Percentiles rank a stretch among this genome's conserved stretches.
Evolutionary conservation across 257 asterid species (phyloP).

Genomic region (Jacaranda mimosifolia): DNA sequence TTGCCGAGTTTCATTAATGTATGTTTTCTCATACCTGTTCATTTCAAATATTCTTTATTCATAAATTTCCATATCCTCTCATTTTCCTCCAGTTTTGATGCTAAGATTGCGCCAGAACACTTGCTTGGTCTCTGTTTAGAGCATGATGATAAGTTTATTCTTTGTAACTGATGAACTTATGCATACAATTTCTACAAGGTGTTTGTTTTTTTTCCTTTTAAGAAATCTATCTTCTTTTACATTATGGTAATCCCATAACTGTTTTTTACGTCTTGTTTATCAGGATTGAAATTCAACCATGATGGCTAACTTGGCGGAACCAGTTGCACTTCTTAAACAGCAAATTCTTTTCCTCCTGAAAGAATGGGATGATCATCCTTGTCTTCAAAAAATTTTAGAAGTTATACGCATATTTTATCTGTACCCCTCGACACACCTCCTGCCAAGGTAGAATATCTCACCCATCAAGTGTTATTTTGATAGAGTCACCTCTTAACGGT

Average conservation of each 20-base stretch:
- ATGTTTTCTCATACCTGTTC: constrained; percentile 19
- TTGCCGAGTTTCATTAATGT: constrained; percentile 10
- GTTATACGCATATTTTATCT: constrained; percentile 76
- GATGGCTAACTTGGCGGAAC: constrained; percentile 87
- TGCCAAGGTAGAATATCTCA: constrained; percentile 63
- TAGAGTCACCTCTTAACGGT: background rate
- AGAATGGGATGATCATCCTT: constrained; percentile 78
- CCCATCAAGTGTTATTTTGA: constrained; percentile 17
- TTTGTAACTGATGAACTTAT: constrained; percentile 47
- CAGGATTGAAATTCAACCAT: constrained; percentile 74
- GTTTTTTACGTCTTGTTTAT: constrained; percentile 10
- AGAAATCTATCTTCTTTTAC: constrained; percentile 10
- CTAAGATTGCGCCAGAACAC: constrained; percentile 87
- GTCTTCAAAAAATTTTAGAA: constrained; percentile 73
- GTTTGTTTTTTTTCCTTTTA: constrained; percentile 11
- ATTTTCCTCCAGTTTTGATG: constrained; percentile 66
- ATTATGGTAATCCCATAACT: constrained; percentile 1
- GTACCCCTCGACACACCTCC: constrained; percentile 85
- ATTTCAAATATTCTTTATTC: constrained; percentile 2
- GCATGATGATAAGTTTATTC: constrained; percentile 65
- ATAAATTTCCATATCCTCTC: constrained; percentile 1
- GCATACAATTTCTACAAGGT: constrained; percentile 87
- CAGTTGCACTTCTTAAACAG: constrained; percentile 63
- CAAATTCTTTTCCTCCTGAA: constrained; percentile 54
- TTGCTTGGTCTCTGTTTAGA: constrained; percentile 82